These are phyloP conservation scores for Olyra latifolia DNA, from an alignment of 176 grass and related monocot genomes.

Conservation along the genomic window DNA sequence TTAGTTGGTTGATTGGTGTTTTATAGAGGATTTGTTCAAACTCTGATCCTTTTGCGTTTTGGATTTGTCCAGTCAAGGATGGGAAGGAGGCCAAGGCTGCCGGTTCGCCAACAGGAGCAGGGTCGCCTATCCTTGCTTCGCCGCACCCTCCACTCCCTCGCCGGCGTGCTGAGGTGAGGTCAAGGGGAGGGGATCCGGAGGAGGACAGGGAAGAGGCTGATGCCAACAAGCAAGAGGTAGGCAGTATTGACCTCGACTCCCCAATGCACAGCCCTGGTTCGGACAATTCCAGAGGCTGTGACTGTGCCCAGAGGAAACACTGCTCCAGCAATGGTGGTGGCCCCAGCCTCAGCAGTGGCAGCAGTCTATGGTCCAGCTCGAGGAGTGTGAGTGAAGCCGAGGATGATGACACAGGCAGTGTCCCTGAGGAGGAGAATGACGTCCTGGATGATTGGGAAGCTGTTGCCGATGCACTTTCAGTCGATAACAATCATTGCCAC, in stretches of 20 bases:
- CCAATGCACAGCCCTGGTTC: constrained; percentile 56
- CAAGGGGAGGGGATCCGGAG: constrained; percentile 39
- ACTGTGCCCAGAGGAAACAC: constrained; percentile 11
- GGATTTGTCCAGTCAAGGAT: constrained; percentile 51
- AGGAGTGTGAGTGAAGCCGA: constrained; percentile 80
- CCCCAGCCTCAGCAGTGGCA: constrained; percentile 62
- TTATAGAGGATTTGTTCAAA: neutral
- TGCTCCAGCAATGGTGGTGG: constrained; percentile 35
- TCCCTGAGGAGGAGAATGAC: constrained; percentile 66
- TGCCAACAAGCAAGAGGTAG: constrained; percentile 19
- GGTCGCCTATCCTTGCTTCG: constrained; percentile 37
- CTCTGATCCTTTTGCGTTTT: constrained; percentile 29
- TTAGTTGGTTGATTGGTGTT: neutral
- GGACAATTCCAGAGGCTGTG: constrained; percentile 32
- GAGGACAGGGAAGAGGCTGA: constrained; percentile 33
- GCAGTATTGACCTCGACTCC: constrained; percentile 56
- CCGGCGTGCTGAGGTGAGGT: constrained; percentile 17
- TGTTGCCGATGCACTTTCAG: constrained; percentile 73
- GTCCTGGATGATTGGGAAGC: constrained; percentile 96
- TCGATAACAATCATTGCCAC: constrained; percentile 36
- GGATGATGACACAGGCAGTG: constrained; percentile 54
- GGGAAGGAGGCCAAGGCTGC: constrained; percentile 47
- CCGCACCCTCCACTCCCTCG: constrained; percentile 57
- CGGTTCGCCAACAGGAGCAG: constrained; percentile 32
- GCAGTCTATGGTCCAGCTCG: constrained; percentile 74